phyloP scores from a whole-genome alignment of 1,139 yeast genomes.

The Kluyveromyces marxianus region DNA sequence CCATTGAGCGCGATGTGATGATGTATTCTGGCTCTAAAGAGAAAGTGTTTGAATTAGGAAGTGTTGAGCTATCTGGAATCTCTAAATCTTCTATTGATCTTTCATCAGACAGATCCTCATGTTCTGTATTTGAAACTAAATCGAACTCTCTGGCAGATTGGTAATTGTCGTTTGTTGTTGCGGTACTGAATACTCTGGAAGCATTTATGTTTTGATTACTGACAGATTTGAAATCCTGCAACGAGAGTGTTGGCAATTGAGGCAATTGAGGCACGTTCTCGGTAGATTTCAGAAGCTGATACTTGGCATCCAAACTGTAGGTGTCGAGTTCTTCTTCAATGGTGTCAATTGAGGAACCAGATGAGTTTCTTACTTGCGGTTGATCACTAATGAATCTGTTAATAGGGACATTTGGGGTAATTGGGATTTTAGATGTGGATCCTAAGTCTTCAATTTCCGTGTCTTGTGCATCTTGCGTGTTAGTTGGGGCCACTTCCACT shows the following conservation, averaged over 20 bases:
- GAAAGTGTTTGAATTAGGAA: background rate
- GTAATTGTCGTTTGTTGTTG: slow-evolving; percentile 22
- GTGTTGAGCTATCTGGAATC: slow-evolving; percentile 9
- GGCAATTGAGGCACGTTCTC: slow-evolving; percentile 3
- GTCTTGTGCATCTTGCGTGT: slow-evolving; percentile 3
- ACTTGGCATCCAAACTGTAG: slow-evolving; percentile 13
- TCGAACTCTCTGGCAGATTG: slow-evolving; percentile 18
- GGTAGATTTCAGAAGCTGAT: slow-evolving; percentile 10
- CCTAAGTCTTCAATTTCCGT: slow-evolving; percentile 1
- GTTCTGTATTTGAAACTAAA: slow-evolving; percentile 4
- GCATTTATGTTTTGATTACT: slow-evolving; percentile 10
- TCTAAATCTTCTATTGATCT: slow-evolving; percentile 15
- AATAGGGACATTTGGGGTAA: slow-evolving; percentile 20
- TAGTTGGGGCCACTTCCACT: slow-evolving; percentile 1
- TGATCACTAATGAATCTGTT: slow-evolving; percentile 15
- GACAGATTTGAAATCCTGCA: slow-evolving; percentile 3
- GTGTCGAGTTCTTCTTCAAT: slow-evolving; percentile 15
- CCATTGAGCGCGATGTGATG: background rate
- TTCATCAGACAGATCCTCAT: slow-evolving; percentile 6
- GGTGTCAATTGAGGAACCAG: slow-evolving; percentile 21
- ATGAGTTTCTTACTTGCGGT: slow-evolving; percentile 16
- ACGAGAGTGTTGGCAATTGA: slow-evolving; percentile 2
- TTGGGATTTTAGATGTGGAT: slow-evolving; percentile 21
- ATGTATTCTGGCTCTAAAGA: background rate
- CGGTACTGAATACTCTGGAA: slow-evolving; percentile 20